These are phyloP conservation scores for Crotalaria pallida DNA, from an alignment of 306 rosid species.

Conservation along the genomic window DNA sequence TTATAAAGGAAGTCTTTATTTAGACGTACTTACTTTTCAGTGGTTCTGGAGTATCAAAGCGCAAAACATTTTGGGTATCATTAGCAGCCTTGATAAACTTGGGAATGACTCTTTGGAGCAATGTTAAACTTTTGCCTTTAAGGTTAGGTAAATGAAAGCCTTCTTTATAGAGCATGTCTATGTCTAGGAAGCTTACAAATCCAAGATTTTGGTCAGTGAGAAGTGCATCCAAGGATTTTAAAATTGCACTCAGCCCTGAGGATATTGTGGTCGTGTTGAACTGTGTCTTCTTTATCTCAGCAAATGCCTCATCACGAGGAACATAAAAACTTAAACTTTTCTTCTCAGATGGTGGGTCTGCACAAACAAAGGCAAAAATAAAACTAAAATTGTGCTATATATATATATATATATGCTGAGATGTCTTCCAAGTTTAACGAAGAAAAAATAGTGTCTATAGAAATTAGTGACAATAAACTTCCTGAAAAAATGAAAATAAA, in stretches of 20 bases:
- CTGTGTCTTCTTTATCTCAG: constrained; percentile 33
- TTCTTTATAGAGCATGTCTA: constrained; percentile 42
- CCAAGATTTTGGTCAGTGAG: constrained; percentile 26
- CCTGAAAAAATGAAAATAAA: too few species aligned
- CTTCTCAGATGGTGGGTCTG: constrained; percentile 44
- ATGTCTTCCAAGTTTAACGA: too few species aligned
- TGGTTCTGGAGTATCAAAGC: constrained; percentile 51
- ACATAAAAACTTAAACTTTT: constrained; percentile 31
- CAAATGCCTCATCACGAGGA: constrained; percentile 54
- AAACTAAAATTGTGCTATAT: neutral
- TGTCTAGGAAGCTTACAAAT: constrained; percentile 37
- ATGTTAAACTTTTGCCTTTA: neutral
- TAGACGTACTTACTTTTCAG: constrained; percentile 20
- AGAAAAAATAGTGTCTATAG: too few species aligned
- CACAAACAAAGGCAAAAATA: neutral
- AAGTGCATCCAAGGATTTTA: constrained; percentile 26
- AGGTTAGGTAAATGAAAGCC: constrained; percentile 28
- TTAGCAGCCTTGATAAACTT: constrained; percentile 19
- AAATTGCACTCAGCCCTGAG: constrained; percentile 27
- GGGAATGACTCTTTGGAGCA: constrained; percentile 30
- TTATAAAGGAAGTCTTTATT: too few species aligned
- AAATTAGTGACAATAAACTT: too few species aligned
- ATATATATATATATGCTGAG: neutral
- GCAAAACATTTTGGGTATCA: constrained; percentile 26
- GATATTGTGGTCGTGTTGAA: constrained; percentile 33